phyloP scores from a whole-genome alignment of 352 stramenopile genomes.

The Phytophthora pistaciae region DNA sequence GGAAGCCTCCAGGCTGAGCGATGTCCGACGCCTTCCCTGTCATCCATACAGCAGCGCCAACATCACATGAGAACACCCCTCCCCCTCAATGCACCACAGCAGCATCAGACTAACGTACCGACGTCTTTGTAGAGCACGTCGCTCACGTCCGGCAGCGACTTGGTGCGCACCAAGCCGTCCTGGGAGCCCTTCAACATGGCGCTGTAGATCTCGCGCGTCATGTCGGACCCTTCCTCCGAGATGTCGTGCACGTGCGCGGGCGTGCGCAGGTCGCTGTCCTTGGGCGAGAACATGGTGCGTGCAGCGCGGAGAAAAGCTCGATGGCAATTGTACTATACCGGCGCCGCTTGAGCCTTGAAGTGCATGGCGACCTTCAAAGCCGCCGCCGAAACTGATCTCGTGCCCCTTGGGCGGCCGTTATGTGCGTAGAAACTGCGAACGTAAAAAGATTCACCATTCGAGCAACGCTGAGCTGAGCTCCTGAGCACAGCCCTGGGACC shows the following conservation, averaged over 20 bases:
- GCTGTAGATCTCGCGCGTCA: slow-evolving; percentile 67
- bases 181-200: slow-evolving; percentile 47
- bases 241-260: slow-evolving; percentile 55
- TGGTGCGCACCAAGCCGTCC: slow-evolving; percentile 29
- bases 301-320: slow-evolving; percentile 1
- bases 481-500: not conserved
- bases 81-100: not conserved
- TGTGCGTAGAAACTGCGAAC: slow-evolving; percentile 13
- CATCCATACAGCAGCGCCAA: slow-evolving; percentile 2
- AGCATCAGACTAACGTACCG: slow-evolving; percentile 22
- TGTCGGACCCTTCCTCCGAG: slow-evolving; percentile 54
- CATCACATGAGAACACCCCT: not conserved
- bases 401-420: slow-evolving; percentile 9
- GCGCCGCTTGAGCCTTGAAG: not conserved
- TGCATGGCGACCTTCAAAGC: not conserved
- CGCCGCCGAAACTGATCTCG: slow-evolving; percentile 8
- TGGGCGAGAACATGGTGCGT: slow-evolving; percentile 25
- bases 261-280: slow-evolving; percentile 22
- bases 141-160: slow-evolving; percentile 56
- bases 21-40: slow-evolving; percentile 58
- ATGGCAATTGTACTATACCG: not conserved
- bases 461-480: not conserved
- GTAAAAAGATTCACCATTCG: slow-evolving; percentile 14
- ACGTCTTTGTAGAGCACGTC: slow-evolving; percentile 63
- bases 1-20: slow-evolving; percentile 53